Percentiles rank a stretch among this genome's conserved stretches.
These are phyloP conservation scores for Fusarium ambrosium DNA, from an alignment of 2,329 filamentous ascomycete species.

Conservation along the genomic window DNA sequence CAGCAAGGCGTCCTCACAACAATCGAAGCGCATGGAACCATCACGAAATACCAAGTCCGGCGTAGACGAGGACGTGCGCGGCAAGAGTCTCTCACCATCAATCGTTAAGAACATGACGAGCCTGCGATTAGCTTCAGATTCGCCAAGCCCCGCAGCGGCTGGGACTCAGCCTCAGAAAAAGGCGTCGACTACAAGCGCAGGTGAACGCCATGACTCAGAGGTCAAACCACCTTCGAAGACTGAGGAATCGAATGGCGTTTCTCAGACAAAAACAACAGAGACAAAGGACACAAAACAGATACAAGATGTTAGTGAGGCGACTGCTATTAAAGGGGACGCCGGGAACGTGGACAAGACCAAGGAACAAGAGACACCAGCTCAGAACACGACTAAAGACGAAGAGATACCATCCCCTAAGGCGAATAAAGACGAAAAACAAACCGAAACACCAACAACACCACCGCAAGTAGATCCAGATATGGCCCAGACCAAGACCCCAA, in stretches of 20 bases:
- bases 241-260: conserved; percentile 26
- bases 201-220: conserved; percentile 33
- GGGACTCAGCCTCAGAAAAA: conserved; percentile 39
- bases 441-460: conserved; percentile 4
- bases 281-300: neutral
- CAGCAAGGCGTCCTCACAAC: conserved; percentile 13
- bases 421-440: conserved; percentile 1
- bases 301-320: conserved; percentile 7
- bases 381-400: conserved; percentile 8
- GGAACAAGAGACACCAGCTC: neutral
- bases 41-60: conserved; percentile 13
- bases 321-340: conserved; percentile 24
- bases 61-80: conserved; percentile 22
- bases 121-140: conserved; percentile 48
- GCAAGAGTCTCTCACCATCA: conserved; percentile 45
- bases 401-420: neutral
- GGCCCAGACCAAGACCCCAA: conserved; percentile 15
- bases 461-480: conserved; percentile 9
- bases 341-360: conserved; percentile 6
- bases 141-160: conserved; percentile 37
- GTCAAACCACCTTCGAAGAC: conserved; percentile 29
- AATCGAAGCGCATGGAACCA: conserved; percentile 26
- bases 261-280: neutral
- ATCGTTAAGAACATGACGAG: conserved; percentile 51
- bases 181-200: conserved; percentile 35